A percentile compares a stretch with the other conserved stretches of the same genome.
Conservation (phyloP, 2,329 filamentous ascomycete species). For the Phaeosphaeriaceae sp. region DNA sequence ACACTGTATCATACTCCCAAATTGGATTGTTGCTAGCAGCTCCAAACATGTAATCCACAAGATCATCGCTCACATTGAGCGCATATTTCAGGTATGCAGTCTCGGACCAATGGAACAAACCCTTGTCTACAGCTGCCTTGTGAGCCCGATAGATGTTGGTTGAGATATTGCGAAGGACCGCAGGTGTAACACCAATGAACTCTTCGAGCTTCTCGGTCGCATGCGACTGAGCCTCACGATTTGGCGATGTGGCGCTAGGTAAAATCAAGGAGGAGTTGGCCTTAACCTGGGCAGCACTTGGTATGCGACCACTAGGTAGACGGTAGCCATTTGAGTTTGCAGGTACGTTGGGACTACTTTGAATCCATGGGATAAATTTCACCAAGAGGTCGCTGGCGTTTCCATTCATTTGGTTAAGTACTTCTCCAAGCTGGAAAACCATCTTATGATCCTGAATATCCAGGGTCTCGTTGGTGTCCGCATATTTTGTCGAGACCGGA, state of each 20-base stretch:
- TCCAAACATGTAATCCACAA: constrained; percentile 53
- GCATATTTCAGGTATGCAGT: constrained; percentile 67
- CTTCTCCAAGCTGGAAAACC: constrained; percentile 67
- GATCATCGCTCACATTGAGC: constrained; percentile 62
- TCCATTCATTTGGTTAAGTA: constrained; percentile 66
- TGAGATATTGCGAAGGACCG: constrained; percentile 49
- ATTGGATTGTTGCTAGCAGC: constrained; percentile 54
- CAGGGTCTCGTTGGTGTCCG: constrained; percentile 61
- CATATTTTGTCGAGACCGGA: constrained; percentile 58
- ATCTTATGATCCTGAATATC: constrained; percentile 69
- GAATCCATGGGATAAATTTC: constrained; percentile 69
- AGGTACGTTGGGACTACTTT: constrained; percentile 62
- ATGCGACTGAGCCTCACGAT: constrained; percentile 25
- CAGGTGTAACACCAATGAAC: constrained; percentile 27
- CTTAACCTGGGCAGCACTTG: constrained; percentile 35
- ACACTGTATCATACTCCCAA: constrained; percentile 58
- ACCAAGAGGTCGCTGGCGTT: constrained; percentile 57
- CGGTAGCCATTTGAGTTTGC: constrained; percentile 44
- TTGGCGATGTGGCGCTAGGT: constrained; percentile 19
- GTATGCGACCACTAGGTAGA: constrained; percentile 43
- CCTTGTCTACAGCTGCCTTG: constrained; percentile 59
- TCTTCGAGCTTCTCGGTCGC: constrained; percentile 26
- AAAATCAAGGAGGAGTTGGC: constrained; percentile 33
- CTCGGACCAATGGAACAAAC: constrained; percentile 70
- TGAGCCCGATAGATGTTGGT: constrained; percentile 60